Evolutionary conservation across 129 eudicot species (phyloP).

Genomic region (Sambucus nigra): DNA sequence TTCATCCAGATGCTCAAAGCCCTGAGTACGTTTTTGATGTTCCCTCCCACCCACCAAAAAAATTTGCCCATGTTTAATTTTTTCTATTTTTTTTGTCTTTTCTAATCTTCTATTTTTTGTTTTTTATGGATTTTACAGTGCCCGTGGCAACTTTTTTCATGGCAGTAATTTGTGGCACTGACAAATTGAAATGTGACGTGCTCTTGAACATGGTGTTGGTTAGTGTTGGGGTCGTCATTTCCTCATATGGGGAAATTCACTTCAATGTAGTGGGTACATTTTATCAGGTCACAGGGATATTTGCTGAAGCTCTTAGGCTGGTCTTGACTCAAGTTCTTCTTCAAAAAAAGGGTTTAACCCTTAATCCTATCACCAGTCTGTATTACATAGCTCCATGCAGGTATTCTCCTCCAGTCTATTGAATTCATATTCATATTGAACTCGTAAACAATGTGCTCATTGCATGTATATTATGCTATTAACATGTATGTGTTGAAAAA

Average conservation of each 20-base stretch:
- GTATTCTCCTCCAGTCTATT: constrained; percentile 14
- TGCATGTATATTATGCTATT: neutral
- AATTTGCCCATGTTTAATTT: neutral
- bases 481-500: too few relatives aligned
- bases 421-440: neutral
- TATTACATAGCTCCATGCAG: constrained; percentile 85
- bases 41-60: too few relatives aligned
- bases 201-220: constrained; percentile 63
- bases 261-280: constrained; percentile 63
- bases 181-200: constrained; percentile 53
- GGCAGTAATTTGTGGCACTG: constrained; percentile 77
- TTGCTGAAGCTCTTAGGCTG: constrained; percentile 71
- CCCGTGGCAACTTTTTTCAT: constrained; percentile 69
- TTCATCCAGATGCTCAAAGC: constrained; percentile 87
- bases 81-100: neutral
- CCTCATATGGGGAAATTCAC: constrained; percentile 73
- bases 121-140: constrained; percentile 32
- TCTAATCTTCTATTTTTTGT: constrained; percentile 14
- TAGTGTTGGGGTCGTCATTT: constrained; percentile 64
- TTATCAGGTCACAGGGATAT: constrained; percentile 65
- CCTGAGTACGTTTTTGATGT: constrained; percentile 36
- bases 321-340: constrained; percentile 76
- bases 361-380: constrained; percentile 67
- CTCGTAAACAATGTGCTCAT: neutral
- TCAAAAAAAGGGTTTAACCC: constrained; percentile 61